Conservation (phyloP, 306 rosid species). For the Quercus rubra region DNA sequence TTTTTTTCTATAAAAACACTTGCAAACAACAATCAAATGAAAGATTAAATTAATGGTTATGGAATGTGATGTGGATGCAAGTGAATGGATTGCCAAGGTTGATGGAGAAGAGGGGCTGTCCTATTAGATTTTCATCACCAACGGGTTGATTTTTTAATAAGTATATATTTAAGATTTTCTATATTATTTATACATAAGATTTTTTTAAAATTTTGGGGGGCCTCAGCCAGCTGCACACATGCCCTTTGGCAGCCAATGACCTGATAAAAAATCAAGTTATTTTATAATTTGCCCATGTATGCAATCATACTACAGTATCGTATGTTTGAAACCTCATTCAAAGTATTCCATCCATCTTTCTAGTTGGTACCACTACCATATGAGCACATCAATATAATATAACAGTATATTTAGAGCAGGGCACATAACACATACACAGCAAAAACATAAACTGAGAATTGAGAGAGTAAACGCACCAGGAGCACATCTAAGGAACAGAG, state of each 20-base stretch:
- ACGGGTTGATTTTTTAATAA: no score
- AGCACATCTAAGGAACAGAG: constrained; percentile 76
- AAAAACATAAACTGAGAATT: background rate
- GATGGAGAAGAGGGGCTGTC: no score
- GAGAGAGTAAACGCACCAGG: constrained; percentile 50
- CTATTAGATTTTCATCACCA: no score
- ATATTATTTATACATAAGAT: no score
- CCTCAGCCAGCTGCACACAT: background rate
- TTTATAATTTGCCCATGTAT: background rate
- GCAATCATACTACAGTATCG: background rate
- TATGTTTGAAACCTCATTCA: background rate
- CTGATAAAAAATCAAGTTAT: background rate
- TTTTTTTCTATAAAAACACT: no score
- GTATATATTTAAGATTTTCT: no score
- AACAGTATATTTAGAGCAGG: background rate
- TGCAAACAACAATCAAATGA: no score
- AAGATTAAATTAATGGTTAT: no score
- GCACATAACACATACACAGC: background rate
- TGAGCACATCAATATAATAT: background rate
- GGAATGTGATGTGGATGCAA: no score
- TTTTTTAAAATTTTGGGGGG: no score
- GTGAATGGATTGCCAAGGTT: no score
- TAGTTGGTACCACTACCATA: background rate
- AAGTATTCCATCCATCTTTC: background rate
- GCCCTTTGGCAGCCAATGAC: background rate